These are phyloP conservation scores for Miamiensis avidus DNA, from an alignment of 169 alveolate genomes.

Conservation along the genomic window DNA sequence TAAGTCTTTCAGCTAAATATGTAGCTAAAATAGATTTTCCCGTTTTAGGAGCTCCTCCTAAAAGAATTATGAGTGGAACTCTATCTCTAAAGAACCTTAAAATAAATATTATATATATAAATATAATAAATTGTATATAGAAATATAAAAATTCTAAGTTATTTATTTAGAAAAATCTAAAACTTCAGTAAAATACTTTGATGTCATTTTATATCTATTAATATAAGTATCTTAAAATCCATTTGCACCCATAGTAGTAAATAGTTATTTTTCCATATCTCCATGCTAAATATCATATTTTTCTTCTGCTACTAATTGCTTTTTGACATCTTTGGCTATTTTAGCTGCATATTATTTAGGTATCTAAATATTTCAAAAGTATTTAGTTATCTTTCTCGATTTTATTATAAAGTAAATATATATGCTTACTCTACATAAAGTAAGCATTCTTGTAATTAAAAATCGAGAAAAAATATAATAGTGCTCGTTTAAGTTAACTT, in stretches of 20 bases:
- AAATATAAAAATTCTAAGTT: no score
- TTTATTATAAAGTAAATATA: no score
- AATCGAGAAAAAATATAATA: conserved; percentile 66
- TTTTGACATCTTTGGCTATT: conserved; percentile 60
- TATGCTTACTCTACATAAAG: conserved; percentile 45
- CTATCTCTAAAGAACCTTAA: conserved; percentile 50
- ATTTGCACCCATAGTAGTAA: conserved; percentile 37
- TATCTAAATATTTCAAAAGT: not conserved
- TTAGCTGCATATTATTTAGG: conserved; percentile 55
- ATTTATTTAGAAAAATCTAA: no score
- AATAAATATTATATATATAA: no score
- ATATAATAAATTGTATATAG: not conserved
- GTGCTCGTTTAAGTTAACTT: conserved; percentile 62
- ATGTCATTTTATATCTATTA: conserved; percentile 60
- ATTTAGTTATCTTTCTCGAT: no score
- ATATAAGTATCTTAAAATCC: conserved; percentile 47
- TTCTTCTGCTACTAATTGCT: conserved; percentile 52
- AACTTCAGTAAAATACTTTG: conserved; percentile 31
- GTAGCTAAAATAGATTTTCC: conserved; percentile 60
- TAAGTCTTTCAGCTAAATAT: conserved; percentile 57
- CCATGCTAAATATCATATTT: conserved; percentile 49
- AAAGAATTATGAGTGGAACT: conserved; percentile 56
- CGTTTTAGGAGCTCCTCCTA: conserved; percentile 56
- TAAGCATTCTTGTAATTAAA: conserved; percentile 59
- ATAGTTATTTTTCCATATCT: conserved; percentile 50